These are phyloP conservation scores for Artemisia annua DNA, from an alignment of 129 eudicot genomes.

Conservation along the genomic window DNA sequence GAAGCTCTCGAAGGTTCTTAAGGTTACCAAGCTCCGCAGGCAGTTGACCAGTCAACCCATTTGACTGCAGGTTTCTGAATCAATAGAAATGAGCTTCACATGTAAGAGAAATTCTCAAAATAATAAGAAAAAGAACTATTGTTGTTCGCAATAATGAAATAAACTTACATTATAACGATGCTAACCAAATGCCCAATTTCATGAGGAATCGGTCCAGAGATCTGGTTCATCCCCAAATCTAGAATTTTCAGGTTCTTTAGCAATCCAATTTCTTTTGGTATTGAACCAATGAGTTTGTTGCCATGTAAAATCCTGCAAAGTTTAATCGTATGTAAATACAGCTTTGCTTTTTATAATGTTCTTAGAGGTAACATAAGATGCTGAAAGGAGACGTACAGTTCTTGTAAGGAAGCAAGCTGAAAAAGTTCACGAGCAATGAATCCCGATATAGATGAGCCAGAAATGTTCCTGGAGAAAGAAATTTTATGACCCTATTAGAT, in stretches of 20 bases:
- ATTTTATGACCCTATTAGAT: conserved; percentile 7
- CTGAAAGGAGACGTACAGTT: conserved; percentile 58
- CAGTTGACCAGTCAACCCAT: conserved; percentile 79
- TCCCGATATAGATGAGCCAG: conserved; percentile 76
- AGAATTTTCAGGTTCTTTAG: conserved; percentile 61
- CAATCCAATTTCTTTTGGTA: conserved; percentile 90
- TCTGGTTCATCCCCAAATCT: conserved; percentile 86
- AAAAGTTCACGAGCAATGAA: conserved; percentile 78
- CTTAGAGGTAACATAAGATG: conserved; percentile 9
- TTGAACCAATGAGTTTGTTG: conserved; percentile 74
- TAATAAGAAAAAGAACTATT: not conserved
- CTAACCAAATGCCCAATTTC: conserved; percentile 71
- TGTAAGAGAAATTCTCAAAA: conserved; percentile 6
- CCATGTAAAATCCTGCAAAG: conserved; percentile 68
- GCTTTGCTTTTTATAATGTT: conserved; percentile 4
- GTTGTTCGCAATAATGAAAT: not conserved
- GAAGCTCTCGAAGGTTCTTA: conserved; percentile 78
- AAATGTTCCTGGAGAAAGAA: conserved; percentile 70
- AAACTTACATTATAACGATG: conserved; percentile 65
- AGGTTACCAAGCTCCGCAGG: conserved; percentile 74
- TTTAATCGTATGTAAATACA: conserved; percentile 2
- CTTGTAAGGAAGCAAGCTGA: conserved; percentile 62
- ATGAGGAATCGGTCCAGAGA: conserved; percentile 90
- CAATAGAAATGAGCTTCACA: conserved; percentile 14
- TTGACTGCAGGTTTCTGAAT: conserved; percentile 82